Base-by-base conservation (phyloP, 805 yeast genomes). In the Starmerella potacharoeniae region DNA sequence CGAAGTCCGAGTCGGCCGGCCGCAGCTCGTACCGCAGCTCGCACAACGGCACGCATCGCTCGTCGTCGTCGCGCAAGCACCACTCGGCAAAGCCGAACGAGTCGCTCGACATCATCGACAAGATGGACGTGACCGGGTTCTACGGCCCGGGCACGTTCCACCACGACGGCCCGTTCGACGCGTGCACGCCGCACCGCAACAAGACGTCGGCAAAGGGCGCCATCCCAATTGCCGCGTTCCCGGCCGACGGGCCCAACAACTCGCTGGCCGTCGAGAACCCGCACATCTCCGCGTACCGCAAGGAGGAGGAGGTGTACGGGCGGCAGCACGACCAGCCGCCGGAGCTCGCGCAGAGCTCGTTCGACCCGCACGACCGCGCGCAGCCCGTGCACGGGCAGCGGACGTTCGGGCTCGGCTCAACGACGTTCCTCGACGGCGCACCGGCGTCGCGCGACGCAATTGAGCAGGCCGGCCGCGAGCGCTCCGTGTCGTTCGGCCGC, bases 151-250 rank as follows among this genome's bases (percentile, higher is more conserved):
- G 88, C 16, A 87, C 95, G 2, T 93, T 93, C 77, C 98, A 93
- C 70, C 97, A 93, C 69, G 98, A 93, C 71, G 98, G 98, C 11
- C 98, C 98, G 14, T 93, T 93, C 68, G 98, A 93, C 68, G 98
- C 98, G 1, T 91, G 97, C 69, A 86, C 95, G 3, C 97, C 98
- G 7, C 96, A 87, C 69, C 82, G 97, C 68, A 93, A 93, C 71
- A 86, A 84, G 71, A 72, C 71, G 54, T 39, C 58, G 60, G 73
- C 76, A 17, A 52, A 58, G 30, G 49, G 49, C 41, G 44, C 33
- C 9, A 55, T 57, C 28, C 98, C 98, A 5, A 96, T 93, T 14
- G 74, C 81, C 73, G 98, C 98, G 0, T 93, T 91, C 76, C 96
- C 97, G 0, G 86, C 78, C 6, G 95, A 91, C 70, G 97, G 97